Base-by-base conservation (phyloP, 805 yeast genomes). In the Yarrowia divulgata region DNA sequence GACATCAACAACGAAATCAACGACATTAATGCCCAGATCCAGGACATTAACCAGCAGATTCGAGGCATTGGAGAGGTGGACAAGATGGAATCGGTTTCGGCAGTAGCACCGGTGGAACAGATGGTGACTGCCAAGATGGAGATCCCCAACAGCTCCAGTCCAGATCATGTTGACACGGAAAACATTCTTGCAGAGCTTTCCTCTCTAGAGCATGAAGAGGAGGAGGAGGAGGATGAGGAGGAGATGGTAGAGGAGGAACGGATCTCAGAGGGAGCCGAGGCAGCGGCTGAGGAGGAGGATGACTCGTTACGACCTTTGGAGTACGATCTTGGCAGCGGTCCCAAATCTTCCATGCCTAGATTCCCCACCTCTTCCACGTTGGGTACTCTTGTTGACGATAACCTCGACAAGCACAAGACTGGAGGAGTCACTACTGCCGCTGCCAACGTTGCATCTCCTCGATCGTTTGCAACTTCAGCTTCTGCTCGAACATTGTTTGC, bases 1-100 rank as follows among this genome's bases (percentile, higher is more conserved):
- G 68, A 63, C 37, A 63, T 63, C 39, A 63, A 63, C 57, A 63
- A 63, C 37, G 57, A 63, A 29, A 63, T 63, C 29, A 49, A 63
- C 48, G 40, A 48, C 57, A 63, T 63, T 29, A 63, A 49, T 13
- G 68, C 68, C 1, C 68, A 63, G 45, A 63, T 63, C 35, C 32
- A 63, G 19, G 57, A 48, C 55, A 63, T 63, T 14, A 63, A 49
- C 46, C 68, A 48, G 39, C 57, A 63, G 34, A 63, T 63, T 19
- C 18, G 55, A 1, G 67, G 55, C 12, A 63, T 48, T 48, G 57
- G 46, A 12, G 45, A 48, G 35, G 55, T 46, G 37, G 67, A 63
- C 45, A 39, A 63, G 46, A 39, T 48, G 16, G 68, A 48, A 3
- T 19, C 39, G 8, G 46, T 63, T 1, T 35, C 45, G 23, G 57